Percentiles rank a stretch among this genome's conserved stretches.
These are phyloP conservation scores for Hypoxylon perforatum DNA, from an alignment of 495 filamentous ascomycete species.

Conservation along the genomic window DNA sequence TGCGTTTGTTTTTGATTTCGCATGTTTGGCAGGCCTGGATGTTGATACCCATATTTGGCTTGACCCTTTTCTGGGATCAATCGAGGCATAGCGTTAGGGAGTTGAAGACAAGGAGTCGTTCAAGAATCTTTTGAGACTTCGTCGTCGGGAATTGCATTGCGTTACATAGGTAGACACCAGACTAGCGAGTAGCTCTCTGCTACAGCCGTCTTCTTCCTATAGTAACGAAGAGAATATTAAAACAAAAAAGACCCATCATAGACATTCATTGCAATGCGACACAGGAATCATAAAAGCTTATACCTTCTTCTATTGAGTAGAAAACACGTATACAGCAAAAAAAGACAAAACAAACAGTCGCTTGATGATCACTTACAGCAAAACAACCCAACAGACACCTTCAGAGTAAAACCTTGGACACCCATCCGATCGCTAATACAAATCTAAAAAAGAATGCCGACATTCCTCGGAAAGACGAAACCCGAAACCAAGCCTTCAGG, in stretches of 20 bases:
- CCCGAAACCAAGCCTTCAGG: neutral
- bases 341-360: too few relatives aligned
- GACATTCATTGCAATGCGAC: neutral
- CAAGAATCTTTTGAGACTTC: too few relatives aligned
- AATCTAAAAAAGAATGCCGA: conserved; percentile 8
- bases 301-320: conserved; percentile 10
- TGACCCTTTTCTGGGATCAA: neutral
- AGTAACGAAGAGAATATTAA: neutral
- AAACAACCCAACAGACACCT: neutral
- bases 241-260: neutral
- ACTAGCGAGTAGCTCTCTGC: too few relatives aligned
- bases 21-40: neutral
- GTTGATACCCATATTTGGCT: neutral
- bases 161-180: neutral
- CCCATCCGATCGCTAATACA: neutral
- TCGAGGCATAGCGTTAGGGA: too few relatives aligned
- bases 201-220: neutral
- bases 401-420: neutral
- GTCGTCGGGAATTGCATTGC: too few relatives aligned
- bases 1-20: neutral
- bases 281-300: neutral
- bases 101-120: too few relatives aligned
- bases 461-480: neutral
- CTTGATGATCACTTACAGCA: conserved; percentile 14
- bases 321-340: conserved; percentile 19